Conservation (phyloP, 345 rosid genomes). For the Adansonia digitata region DNA sequence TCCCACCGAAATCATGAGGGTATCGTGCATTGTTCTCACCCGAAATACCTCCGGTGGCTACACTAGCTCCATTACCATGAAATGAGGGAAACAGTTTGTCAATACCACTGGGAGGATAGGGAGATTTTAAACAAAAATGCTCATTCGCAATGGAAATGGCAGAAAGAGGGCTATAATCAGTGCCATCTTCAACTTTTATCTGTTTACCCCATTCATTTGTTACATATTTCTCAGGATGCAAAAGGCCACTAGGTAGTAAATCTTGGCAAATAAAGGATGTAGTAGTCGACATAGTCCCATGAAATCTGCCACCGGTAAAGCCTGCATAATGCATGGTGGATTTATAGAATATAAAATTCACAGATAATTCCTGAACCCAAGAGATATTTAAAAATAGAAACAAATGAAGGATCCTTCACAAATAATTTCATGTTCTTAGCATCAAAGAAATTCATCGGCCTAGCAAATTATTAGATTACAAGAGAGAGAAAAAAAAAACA, state of each 20-base stretch:
- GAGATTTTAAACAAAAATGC: constrained; percentile 26
- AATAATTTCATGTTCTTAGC: background rate
- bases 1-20: constrained; percentile 26
- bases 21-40: constrained; percentile 18
- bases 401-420: background rate
- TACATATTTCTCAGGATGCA: constrained; percentile 39
- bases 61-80: constrained; percentile 25
- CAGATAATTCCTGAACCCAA: background rate
- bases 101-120: constrained; percentile 25
- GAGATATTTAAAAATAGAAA: background rate
- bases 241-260: constrained; percentile 30
- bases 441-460: background rate
- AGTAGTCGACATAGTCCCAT: constrained; percentile 24
- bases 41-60: constrained; percentile 26
- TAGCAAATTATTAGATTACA: background rate
- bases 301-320: constrained; percentile 34
- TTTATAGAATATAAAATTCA: background rate
- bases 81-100: constrained; percentile 33
- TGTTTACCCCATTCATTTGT: constrained; percentile 37
- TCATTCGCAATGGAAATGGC: constrained; percentile 30
- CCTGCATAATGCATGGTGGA: constrained; percentile 24
- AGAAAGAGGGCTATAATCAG: constrained; percentile 25
- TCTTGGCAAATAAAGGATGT: constrained; percentile 60
- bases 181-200: constrained; percentile 48
- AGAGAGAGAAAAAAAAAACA: background rate